Percentiles rank a stretch among this genome's conserved stretches.
Evolutionary conservation across 2,329 filamentous ascomycete species (phyloP).

Genomic region (Bisporella sp.): DNA sequence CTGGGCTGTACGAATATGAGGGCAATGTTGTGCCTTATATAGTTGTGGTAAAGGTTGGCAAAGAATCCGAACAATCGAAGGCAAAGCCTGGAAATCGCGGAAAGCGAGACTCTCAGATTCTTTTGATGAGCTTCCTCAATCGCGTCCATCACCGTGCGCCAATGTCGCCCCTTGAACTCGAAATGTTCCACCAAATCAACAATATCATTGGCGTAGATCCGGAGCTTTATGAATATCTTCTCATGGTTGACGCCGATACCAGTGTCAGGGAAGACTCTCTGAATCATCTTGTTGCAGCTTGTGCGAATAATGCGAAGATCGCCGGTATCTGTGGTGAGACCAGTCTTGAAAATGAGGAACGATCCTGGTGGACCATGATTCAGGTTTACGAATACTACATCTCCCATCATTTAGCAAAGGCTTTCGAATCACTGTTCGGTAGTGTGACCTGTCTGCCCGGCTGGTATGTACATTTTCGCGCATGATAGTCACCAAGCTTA

Average conservation of each 20-base stretch:
- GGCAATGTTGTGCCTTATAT: constrained; percentile 96
- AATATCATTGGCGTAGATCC: constrained; percentile 98
- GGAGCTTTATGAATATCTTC: constrained; percentile 90
- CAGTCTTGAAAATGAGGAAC: constrained; percentile 88
- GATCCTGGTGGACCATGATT: constrained; percentile 99
- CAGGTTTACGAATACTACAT: constrained; percentile 99
- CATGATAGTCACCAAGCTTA: constrained; percentile 27
- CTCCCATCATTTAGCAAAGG: constrained; percentile 92
- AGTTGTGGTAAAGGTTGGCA: constrained; percentile 94
- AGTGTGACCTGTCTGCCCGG: constrained; percentile 98
- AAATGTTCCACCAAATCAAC: constrained; percentile 99
- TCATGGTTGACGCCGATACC: constrained; percentile 98
- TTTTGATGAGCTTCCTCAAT: constrained; percentile 96
- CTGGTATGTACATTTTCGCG: constrained; percentile 61
- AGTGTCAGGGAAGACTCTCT: constrained; percentile 86
- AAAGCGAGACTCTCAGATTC: constrained; percentile 95
- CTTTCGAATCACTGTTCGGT: constrained; percentile 95
- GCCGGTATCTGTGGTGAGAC: constrained; percentile 97
- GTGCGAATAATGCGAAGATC: constrained; percentile 91
- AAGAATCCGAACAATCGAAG: constrained; percentile 87
- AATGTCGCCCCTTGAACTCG: constrained; percentile 93
- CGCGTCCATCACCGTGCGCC: constrained; percentile 88
- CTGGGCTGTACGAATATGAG: constrained; percentile 93
- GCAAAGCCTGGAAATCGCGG: constrained; percentile 95
- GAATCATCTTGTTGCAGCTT: constrained; percentile 86